Percentiles rank a stretch among this genome's conserved stretches.
These are phyloP conservation scores for Globisporangium parvum DNA, from an alignment of 352 stramenopile species.

Conservation along the genomic window DNA sequence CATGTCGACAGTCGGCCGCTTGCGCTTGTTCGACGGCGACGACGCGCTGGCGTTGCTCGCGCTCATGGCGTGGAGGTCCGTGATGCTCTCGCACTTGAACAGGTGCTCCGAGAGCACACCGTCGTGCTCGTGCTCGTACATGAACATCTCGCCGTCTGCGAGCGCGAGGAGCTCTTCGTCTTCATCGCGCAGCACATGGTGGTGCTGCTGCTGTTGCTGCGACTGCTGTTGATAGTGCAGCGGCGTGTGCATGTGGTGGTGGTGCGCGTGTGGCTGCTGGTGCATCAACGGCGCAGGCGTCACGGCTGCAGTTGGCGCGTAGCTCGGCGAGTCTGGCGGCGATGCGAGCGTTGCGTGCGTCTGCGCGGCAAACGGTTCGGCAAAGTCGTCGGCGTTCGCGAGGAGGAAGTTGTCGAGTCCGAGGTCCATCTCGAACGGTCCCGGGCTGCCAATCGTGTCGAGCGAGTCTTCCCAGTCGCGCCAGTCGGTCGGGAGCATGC, in stretches of 20 bases:
- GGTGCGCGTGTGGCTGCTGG: slow-evolving; percentile 18
- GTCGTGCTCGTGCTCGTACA: slow-evolving; percentile 16
- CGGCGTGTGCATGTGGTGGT: not conserved
- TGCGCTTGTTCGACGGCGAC: slow-evolving; percentile 37
- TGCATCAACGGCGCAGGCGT: not conserved
- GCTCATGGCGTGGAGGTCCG: slow-evolving; percentile 12
- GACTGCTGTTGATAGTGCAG: slow-evolving; percentile 18
- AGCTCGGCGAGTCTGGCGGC: slow-evolving; percentile 26
- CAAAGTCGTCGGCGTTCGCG: slow-evolving; percentile 50
- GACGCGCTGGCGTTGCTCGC: slow-evolving; percentile 4
- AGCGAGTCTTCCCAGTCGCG: slow-evolving; percentile 41
- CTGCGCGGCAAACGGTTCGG: slow-evolving; percentile 30
- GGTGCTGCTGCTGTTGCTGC: slow-evolving; percentile 8
- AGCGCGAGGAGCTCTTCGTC: slow-evolving; percentile 17
- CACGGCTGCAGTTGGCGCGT: not conserved
- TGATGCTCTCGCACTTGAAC: slow-evolving; percentile 16
- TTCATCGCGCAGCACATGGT: slow-evolving; percentile 5
- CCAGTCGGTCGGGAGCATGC: slow-evolving; percentile 23
- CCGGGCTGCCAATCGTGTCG: slow-evolving; percentile 18
- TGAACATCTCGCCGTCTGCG: slow-evolving; percentile 13
- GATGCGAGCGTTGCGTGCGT: slow-evolving; percentile 10
- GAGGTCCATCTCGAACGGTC: slow-evolving; percentile 46
- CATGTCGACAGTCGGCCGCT: slow-evolving; percentile 31
- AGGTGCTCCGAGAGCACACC: slow-evolving; percentile 16
- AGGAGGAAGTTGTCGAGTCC: slow-evolving; percentile 61